phyloP scores from a whole-genome alignment of 1,284 basidiomycete species.

The Macrocystidia cucumis region DNA sequence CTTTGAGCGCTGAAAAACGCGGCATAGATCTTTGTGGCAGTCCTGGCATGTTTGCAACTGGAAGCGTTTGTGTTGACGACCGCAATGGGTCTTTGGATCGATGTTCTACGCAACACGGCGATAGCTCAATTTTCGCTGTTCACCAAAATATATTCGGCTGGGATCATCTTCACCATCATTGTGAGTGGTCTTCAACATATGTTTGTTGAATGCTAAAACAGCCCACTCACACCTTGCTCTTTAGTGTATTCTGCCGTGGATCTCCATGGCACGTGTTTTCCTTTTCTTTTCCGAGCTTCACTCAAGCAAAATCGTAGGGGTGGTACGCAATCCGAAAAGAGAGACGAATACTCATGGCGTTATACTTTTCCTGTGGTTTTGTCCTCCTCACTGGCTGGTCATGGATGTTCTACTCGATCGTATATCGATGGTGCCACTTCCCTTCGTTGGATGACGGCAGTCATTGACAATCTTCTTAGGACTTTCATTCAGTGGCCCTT shows the following conservation, averaged over 20 bases:
- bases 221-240: conserved; percentile 23
- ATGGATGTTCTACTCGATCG: conserved; percentile 44
- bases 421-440: conserved; percentile 37
- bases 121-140: conserved; percentile 35
- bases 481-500: conserved; percentile 51
- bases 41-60: conserved; percentile 50
- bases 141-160: conserved; percentile 31
- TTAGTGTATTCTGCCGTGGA: conserved; percentile 40
- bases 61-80: conserved; percentile 44
- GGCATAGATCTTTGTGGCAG: conserved; percentile 50
- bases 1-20: conserved; percentile 1
- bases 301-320: conserved; percentile 26
- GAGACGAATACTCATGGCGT: conserved; percentile 28
- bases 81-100: conserved; percentile 46
- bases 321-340: conserved; percentile 46
- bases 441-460: neutral
- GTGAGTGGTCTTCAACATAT: conserved; percentile 19
- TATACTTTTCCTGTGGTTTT: conserved; percentile 34
- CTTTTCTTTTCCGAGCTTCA: neutral
- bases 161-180: conserved; percentile 36
- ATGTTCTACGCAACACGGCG: conserved; percentile 39
- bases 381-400: conserved; percentile 33
- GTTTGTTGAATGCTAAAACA: neutral
- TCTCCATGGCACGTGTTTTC: conserved; percentile 25
- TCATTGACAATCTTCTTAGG: conserved; percentile 15